Evolutionary conservation across 495 filamentous ascomycete species (phyloP).

Genomic region (Penicillium psychrofluorescens): DNA sequence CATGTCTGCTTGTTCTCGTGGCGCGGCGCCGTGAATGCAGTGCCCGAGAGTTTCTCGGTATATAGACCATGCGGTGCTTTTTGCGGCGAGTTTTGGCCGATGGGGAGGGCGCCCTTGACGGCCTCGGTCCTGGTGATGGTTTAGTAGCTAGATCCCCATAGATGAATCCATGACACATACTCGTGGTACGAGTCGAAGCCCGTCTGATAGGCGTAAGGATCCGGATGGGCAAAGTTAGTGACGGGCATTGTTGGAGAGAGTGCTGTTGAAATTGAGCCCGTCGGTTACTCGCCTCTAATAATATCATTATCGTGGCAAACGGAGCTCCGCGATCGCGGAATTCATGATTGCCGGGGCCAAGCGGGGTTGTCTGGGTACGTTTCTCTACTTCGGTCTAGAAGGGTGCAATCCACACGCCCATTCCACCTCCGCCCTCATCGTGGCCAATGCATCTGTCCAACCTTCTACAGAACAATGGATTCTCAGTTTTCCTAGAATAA

Average conservation of each 20-base stretch:
- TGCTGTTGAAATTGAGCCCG: neutral
- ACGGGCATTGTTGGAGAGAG: constrained; percentile 39
- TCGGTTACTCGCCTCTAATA: constrained; percentile 1
- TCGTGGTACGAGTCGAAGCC: constrained; percentile 56
- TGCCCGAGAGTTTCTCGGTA: constrained; percentile 88
- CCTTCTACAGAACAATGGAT: no score
- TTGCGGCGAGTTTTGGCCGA: constrained; percentile 81
- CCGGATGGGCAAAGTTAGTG: constrained; percentile 45
- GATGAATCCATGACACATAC: constrained; percentile 22
- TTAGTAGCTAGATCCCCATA: constrained; percentile 1
- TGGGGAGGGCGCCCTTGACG: constrained; percentile 50
- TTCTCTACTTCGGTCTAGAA: no score
- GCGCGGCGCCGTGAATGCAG: constrained; percentile 85
- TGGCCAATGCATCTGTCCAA: neutral
- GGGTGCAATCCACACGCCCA: no score
- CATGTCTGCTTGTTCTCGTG: constrained; percentile 87
- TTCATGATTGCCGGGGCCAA: no score
- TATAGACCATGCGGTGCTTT: constrained; percentile 81
- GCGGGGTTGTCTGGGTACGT: no score
- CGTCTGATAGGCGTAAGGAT: constrained; percentile 52
- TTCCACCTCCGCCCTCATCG: no score
- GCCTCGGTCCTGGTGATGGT: constrained; percentile 35
- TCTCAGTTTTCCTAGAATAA: no score
- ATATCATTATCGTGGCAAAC: neutral
- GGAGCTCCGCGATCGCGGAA: neutral